phyloP scores from a whole-genome alignment of 2,329 filamentous ascomycete genomes.

The Peltaster fructicola region DNA sequence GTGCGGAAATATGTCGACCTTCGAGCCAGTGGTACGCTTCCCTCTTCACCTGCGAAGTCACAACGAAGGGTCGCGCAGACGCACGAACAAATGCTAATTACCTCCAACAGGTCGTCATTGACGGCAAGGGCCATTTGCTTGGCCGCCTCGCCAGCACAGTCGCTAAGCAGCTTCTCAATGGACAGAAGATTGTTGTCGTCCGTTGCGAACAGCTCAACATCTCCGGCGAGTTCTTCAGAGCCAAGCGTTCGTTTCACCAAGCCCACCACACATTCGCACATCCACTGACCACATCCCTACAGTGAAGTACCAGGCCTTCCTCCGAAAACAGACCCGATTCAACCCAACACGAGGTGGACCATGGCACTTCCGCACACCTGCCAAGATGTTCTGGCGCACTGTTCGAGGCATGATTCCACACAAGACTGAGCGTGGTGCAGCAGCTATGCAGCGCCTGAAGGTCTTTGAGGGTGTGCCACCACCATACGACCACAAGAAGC shows the following conservation, averaged over 20 bases:
- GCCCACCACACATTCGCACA: slow-evolving; percentile 3
- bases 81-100: slow-evolving; percentile 2
- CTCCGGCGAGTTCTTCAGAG: slow-evolving; percentile 99
- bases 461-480: slow-evolving; percentile 98
- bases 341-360: slow-evolving; percentile 98
- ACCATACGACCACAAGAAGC: slow-evolving; percentile 99
- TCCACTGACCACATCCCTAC: slow-evolving; percentile 19
- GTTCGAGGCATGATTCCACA: slow-evolving; percentile 99
- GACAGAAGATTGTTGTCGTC: slow-evolving; percentile 98
- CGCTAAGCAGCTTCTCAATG: slow-evolving; percentile 96
- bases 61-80: slow-evolving; percentile 1
- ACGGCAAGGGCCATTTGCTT: slow-evolving; percentile 99
- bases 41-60: too few relatives aligned
- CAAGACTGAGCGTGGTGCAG: slow-evolving; percentile 96
- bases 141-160: slow-evolving; percentile 96
- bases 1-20: slow-evolving; percentile 40
- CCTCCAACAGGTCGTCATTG: slow-evolving; percentile 69
- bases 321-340: slow-evolving; percentile 99
- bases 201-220: slow-evolving; percentile 99
- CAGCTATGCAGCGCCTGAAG: slow-evolving; percentile 96
- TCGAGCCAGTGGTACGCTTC: slow-evolving; percentile 43
- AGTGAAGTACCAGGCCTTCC: slow-evolving; percentile 99
- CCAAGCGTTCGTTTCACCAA: slow-evolving; percentile 73
- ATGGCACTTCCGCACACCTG: slow-evolving; percentile 99
- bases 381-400: slow-evolving; percentile 99